A percentile compares a stretch with the other conserved stretches of the same genome.
Evolutionary conservation across 163 green algal genomes (phyloP).

Genomic region (Scenedesmus sp.): DNA sequence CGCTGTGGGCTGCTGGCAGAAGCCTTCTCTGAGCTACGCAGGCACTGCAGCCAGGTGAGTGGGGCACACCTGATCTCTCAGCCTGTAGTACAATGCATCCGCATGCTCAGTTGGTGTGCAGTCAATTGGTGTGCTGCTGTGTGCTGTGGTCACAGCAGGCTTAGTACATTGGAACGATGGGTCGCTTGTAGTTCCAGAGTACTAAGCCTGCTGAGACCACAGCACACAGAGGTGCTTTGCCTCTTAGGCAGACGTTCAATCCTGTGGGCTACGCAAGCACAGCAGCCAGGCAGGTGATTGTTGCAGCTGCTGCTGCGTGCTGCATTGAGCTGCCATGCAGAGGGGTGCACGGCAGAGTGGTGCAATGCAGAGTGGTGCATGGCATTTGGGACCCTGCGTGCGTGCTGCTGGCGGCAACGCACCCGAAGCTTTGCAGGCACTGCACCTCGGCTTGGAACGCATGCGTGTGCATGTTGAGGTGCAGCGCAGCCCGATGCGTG

Average conservation of each 20-base stretch:
- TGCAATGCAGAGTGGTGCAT: not conserved
- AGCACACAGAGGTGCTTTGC: too few species aligned
- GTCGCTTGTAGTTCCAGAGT: too few species aligned
- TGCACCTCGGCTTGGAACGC: not conserved
- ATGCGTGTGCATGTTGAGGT: not conserved
- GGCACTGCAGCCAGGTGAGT: slow-evolving; percentile 42
- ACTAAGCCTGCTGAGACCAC: too few species aligned
- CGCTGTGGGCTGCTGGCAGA: slow-evolving; percentile 47
- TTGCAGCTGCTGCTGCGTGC: not conserved
- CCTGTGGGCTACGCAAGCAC: not conserved
- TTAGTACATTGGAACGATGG: too few species aligned
- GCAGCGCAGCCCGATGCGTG: too few species aligned
- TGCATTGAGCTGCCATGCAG: not conserved
- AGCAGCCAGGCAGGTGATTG: not conserved
- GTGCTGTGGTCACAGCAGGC: too few species aligned
- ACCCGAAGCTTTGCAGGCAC: not conserved
- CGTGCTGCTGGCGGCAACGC: not conserved
- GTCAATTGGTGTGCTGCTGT: not conserved
- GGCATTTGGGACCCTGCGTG: not conserved
- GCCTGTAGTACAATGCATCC: too few species aligned
- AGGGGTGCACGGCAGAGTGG: not conserved
- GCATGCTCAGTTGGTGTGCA: not conserved
- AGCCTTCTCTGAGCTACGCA: slow-evolving; percentile 29
- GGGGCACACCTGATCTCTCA: too few species aligned
- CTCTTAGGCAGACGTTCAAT: too few species aligned